Percentiles rank a stretch among this genome's conserved stretches.
Evolutionary conservation across 176 grass and related monocot species (phyloP).

Genomic region (Bromus sterilis): DNA sequence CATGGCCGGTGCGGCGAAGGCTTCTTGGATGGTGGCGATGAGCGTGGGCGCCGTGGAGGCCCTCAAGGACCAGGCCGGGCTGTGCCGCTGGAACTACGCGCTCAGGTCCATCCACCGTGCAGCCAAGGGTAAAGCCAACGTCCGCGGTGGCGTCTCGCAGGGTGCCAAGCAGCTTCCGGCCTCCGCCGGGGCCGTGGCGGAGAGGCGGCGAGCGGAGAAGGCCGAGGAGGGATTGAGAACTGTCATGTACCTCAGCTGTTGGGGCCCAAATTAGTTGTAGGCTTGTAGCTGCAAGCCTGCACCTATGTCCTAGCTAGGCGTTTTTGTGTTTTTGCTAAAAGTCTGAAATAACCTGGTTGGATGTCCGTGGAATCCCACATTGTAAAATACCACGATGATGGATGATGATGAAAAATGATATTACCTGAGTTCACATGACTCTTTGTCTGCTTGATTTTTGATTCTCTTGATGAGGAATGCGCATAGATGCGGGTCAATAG

Average conservation of each 20-base stretch:
- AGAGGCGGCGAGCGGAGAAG: conserved; percentile 6
- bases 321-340: neutral
- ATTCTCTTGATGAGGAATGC: neutral
- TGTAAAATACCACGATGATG: neutral
- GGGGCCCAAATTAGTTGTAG: conserved; percentile 53
- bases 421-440: neutral
- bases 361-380: too few species aligned
- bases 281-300: too few species aligned
- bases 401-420: neutral
- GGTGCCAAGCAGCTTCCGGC: neutral
- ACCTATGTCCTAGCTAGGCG: too few species aligned
- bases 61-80: conserved; percentile 41
- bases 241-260: conserved; percentile 63
- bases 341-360: too few species aligned
- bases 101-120: neutral
- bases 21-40: neutral
- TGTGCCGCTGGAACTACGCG: conserved; percentile 55
- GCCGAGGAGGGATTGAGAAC: conserved; percentile 53
- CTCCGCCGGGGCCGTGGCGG: neutral
- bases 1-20: neutral
- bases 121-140: neutral
- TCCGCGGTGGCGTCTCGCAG: neutral
- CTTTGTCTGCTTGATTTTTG: neutral
- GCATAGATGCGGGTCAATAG: too few species aligned
- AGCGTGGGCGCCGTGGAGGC: conserved; percentile 49